These are phyloP conservation scores for Volutella citrinella DNA, from an alignment of 2,329 filamentous ascomycete genomes.

Conservation along the genomic window DNA sequence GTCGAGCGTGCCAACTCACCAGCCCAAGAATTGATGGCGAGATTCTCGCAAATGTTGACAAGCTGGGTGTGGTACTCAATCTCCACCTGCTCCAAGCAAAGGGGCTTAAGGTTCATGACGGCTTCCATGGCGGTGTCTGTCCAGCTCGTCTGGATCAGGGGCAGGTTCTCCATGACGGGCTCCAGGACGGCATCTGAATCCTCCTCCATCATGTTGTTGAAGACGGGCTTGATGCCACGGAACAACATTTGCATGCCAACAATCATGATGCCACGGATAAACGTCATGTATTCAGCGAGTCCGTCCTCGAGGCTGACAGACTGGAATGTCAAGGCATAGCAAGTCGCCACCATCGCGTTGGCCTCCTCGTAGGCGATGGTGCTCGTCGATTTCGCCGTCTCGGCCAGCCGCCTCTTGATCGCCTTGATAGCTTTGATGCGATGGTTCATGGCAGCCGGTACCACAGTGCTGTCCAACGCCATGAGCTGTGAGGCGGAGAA, in stretches of 20 bases:
- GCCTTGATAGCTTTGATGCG: constrained; percentile 63
- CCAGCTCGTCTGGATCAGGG: constrained; percentile 44
- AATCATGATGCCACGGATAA: constrained; percentile 55
- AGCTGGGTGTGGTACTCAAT: constrained; percentile 44
- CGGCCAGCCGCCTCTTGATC: constrained; percentile 53
- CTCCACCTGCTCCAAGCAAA: constrained; percentile 44
- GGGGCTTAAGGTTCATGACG: constrained; percentile 39
- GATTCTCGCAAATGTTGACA: constrained; percentile 46
- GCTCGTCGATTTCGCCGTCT: constrained; percentile 38
- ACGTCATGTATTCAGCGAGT: constrained; percentile 59
- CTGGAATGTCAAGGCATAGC: constrained; percentile 58
- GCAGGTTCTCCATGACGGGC: constrained; percentile 44
- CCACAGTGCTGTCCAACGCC: constrained; percentile 47
- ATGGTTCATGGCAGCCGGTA: constrained; percentile 59
- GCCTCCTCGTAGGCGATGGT: constrained; percentile 48
- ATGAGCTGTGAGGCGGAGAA: constrained; percentile 65
- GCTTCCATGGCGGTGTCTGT: constrained; percentile 44
- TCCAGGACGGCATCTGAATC: constrained; percentile 40
- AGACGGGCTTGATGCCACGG: constrained; percentile 47
- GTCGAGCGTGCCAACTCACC: no score
- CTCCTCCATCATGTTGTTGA: constrained; percentile 43
- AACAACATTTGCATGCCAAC: constrained; percentile 53
- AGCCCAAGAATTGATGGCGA: constrained; percentile 50
- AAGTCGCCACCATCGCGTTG: constrained; percentile 58
- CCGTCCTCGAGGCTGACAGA: constrained; percentile 56